phyloP scores from a whole-genome alignment of 2,329 filamentous ascomycete species.

The Hymenoscyphus salicellus region DNA sequence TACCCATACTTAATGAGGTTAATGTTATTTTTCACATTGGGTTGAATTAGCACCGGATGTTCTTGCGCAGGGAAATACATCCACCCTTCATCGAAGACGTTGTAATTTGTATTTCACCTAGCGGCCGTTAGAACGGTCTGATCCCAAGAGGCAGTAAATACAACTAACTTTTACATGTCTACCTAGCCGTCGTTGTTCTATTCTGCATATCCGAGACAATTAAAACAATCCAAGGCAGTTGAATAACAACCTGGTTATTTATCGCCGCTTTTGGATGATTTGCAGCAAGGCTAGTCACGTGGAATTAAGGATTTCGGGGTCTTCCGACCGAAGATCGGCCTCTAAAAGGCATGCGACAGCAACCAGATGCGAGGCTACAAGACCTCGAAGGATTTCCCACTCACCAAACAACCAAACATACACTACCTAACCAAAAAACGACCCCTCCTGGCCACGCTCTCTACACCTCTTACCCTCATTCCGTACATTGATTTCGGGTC shows the following conservation, averaged over 20 bases:
- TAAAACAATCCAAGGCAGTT: too few species aligned
- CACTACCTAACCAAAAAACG: background rate
- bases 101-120: too few species aligned
- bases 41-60: too few species aligned
- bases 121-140: too few species aligned
- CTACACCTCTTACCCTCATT: slow-evolving; percentile 1
- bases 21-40: background rate
- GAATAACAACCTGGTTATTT: too few species aligned
- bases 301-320: background rate
- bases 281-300: background rate
- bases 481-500: background rate
- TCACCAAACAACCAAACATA: background rate
- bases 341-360: background rate
- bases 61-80: too few species aligned
- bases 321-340: background rate
- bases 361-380: background rate
- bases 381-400: background rate
- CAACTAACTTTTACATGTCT: too few species aligned
- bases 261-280: too few species aligned
- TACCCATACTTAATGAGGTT: background rate
- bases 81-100: too few species aligned
- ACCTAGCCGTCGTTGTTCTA: too few species aligned
- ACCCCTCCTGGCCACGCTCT: background rate
- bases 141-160: too few species aligned
- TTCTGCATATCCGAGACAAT: too few species aligned